phyloP scores from a whole-genome alignment of 108 stramenopile species.

The Mediolabrus comicus region DNA sequence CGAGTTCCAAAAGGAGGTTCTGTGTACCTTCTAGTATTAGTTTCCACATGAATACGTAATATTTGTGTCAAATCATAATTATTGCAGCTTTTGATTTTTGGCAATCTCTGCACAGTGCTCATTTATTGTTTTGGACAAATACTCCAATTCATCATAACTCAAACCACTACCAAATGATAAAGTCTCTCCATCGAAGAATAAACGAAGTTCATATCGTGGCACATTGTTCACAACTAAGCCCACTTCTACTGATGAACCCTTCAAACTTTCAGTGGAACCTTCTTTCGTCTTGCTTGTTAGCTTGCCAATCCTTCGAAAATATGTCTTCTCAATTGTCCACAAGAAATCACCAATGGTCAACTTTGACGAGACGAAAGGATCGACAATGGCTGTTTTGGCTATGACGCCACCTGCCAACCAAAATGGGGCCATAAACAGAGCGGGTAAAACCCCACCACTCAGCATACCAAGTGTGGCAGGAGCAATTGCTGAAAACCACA shows the following conservation, averaged over 20 bases:
- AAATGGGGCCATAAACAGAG: conserved; percentile 44
- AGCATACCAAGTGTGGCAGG: conserved; percentile 33
- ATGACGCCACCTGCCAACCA: conserved; percentile 45
- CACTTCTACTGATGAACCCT: conserved; percentile 21
- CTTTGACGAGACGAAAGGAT: conserved; percentile 21
- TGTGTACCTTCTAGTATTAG: too few relatives aligned
- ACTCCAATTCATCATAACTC: conserved; percentile 12
- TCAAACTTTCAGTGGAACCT: conserved; percentile 28
- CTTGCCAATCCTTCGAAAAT: conserved; percentile 1
- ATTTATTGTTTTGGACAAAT: conserved; percentile 11
- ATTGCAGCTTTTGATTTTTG: neutral
- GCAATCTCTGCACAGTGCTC: conserved; percentile 1
- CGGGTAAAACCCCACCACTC: conserved; percentile 5
- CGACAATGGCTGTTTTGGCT: conserved; percentile 33
- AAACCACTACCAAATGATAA: conserved; percentile 9
- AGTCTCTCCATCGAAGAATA: neutral
- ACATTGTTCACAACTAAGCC: conserved; percentile 23
- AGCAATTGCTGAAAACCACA: conserved; percentile 42
- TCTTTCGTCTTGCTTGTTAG: conserved; percentile 5
- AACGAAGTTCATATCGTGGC: conserved; percentile 17
- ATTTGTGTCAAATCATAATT: too few relatives aligned
- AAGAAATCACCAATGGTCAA: conserved; percentile 42
- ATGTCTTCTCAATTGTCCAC: conserved; percentile 33
- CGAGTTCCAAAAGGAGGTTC: too few relatives aligned
- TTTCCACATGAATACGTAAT: too few relatives aligned